A percentile compares a stretch with the other conserved stretches of the same genome.
Evolutionary conservation across 2,329 filamentous ascomycete species (phyloP).

Genomic region (Cordyceps militaris): DNA sequence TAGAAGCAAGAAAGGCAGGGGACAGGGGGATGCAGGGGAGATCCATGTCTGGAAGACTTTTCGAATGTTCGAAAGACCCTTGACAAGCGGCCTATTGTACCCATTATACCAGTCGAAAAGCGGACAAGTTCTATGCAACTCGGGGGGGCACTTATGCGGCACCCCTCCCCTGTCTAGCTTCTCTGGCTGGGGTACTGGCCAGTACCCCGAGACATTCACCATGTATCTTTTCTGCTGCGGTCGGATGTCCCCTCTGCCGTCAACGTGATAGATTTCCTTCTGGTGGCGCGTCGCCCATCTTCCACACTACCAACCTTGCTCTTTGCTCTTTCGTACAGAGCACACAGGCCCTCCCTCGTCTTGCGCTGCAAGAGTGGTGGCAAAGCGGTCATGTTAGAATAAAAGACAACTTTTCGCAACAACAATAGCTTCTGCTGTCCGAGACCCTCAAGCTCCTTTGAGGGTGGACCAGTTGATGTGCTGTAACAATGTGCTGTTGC

Average conservation of each 20-base stretch:
- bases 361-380: too few relatives aligned
- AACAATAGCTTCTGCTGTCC: too few relatives aligned
- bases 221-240: slow-evolving; percentile 8
- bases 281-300: too few relatives aligned
- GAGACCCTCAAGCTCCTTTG: too few relatives aligned
- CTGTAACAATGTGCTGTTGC: not conserved
- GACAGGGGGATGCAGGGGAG: not conserved
- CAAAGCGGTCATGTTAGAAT: too few relatives aligned
- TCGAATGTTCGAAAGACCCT: slow-evolving; percentile 9
- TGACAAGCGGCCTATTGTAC: not conserved
- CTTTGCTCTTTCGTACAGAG: too few relatives aligned
- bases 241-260: not conserved
- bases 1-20: not conserved
- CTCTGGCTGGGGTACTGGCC: not conserved
- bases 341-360: too few relatives aligned
- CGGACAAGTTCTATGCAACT: not conserved
- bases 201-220: not conserved
- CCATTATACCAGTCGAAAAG: not conserved
- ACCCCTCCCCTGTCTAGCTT: not conserved
- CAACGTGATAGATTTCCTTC: not conserved
- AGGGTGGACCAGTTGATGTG: not conserved
- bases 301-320: too few relatives aligned
- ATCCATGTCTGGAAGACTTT: slow-evolving; percentile 7
- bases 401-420: too few relatives aligned
- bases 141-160: not conserved